Percentiles rank a stretch among this genome's conserved stretches.
These are phyloP conservation scores for Nymphaea colorata DNA, from an alignment of 164 flowering plant species.

Conservation along the genomic window DNA sequence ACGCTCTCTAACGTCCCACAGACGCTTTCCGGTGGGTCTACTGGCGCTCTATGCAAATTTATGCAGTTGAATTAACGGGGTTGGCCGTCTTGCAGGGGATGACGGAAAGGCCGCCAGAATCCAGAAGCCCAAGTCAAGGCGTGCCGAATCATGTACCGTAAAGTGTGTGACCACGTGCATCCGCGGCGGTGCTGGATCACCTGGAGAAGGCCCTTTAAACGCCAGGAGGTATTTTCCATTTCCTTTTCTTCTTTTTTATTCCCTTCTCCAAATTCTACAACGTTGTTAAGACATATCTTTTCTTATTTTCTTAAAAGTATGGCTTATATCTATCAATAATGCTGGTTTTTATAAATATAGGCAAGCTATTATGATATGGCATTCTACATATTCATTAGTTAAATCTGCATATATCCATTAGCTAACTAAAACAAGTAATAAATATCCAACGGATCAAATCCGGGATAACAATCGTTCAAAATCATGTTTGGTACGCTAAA, in stretches of 20 bases:
- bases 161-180: conserved; percentile 84
- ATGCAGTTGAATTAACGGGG: not conserved
- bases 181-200: conserved; percentile 76
- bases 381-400: too few species aligned
- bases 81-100: conserved; percentile 7
- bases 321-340: too few species aligned
- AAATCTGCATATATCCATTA: too few species aligned
- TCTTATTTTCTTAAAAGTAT: not conserved
- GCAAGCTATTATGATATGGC: too few species aligned
- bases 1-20: conserved; percentile 69
- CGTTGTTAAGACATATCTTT: not conserved
- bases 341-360: too few species aligned
- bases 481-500: too few species aligned
- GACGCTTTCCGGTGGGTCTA: conserved; percentile 28
- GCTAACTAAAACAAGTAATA: too few species aligned
- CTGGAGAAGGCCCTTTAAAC: conserved; percentile 85
- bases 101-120: conserved; percentile 50
- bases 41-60: not conserved
- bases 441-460: too few species aligned
- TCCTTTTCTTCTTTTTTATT: not conserved
- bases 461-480: too few species aligned
- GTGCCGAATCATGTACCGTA: conserved; percentile 70
- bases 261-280: not conserved
- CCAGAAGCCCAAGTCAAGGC: conserved; percentile 62
- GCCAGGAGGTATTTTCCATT: conserved; percentile 34